These are phyloP conservation scores for Mycena latifolia DNA, from an alignment of 768 basidiomycete species.

Conservation along the genomic window DNA sequence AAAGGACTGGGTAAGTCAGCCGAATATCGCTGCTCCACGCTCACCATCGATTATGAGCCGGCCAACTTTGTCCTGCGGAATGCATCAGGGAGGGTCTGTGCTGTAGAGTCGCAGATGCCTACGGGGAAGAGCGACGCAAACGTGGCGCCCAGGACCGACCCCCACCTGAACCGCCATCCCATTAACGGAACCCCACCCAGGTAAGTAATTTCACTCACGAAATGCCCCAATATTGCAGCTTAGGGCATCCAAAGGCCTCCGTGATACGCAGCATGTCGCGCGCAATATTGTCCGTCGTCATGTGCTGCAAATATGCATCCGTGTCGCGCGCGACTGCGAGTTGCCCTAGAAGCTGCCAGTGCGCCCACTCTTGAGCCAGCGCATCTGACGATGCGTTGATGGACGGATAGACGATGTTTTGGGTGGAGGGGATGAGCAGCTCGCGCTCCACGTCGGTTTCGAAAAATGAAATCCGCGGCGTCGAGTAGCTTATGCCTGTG, in stretches of 20 bases:
- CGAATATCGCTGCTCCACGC: background rate
- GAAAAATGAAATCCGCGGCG: slow-evolving; percentile 29
- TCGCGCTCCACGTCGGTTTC: slow-evolving; percentile 21
- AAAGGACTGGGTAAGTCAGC: no score
- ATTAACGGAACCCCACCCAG: background rate
- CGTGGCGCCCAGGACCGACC: slow-evolving; percentile 43
- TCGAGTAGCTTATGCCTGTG: slow-evolving; percentile 32
- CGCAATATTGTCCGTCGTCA: slow-evolving; percentile 54
- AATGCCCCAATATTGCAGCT: slow-evolving; percentile 47
- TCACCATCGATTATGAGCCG: slow-evolving; percentile 17
- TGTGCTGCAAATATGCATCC: slow-evolving; percentile 23
- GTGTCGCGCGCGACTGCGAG: background rate
- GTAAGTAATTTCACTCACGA: slow-evolving; percentile 33
- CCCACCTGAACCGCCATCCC: slow-evolving; percentile 37
- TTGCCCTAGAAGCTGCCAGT: background rate
- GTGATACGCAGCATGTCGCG: slow-evolving; percentile 53
- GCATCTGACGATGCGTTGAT: slow-evolving; percentile 9
- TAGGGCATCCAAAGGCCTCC: slow-evolving; percentile 46
- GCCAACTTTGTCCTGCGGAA: slow-evolving; percentile 17
- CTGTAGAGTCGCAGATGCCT: slow-evolving; percentile 5
- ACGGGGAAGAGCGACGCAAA: slow-evolving; percentile 52
- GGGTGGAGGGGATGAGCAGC: slow-evolving; percentile 1
- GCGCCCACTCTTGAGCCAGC: background rate
- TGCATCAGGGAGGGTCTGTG: background rate
- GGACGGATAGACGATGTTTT: background rate